Evolutionary conservation across 2,329 filamentous ascomycete genomes (phyloP).

Genomic region (Pyrenochaeta sp.): DNA sequence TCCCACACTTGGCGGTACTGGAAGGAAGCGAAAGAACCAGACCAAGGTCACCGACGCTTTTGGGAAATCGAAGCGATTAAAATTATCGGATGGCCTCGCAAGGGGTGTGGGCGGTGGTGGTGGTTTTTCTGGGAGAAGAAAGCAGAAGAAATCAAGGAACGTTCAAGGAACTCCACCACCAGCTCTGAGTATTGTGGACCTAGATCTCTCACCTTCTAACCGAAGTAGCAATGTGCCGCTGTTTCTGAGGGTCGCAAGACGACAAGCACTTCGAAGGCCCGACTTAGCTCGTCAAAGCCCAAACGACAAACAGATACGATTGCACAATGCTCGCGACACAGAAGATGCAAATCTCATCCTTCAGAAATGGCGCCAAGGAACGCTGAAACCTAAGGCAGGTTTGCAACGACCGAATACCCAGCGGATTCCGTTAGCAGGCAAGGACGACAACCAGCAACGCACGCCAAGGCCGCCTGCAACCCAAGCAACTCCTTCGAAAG

Average conservation of each 20-base stretch:
- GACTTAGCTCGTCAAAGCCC: conserved; percentile 63
- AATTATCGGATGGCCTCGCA: conserved; percentile 5
- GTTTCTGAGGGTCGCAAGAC: conserved; percentile 65
- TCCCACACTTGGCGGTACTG: conserved; percentile 30
- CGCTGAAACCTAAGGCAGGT: conserved; percentile 27
- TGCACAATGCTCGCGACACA: conserved; percentile 63
- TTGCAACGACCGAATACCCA: conserved; percentile 6
- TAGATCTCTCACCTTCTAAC: conserved; percentile 44
- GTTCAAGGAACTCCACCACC: conserved; percentile 26
- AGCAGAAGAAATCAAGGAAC: conserved; percentile 17
- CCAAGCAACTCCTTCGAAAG: conserved; percentile 2
- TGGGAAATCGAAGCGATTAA: conserved; percentile 26
- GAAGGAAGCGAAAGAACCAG: conserved; percentile 46
- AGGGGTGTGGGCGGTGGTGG: neutral
- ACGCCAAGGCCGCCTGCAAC: neutral
- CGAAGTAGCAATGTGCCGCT: conserved; percentile 53
- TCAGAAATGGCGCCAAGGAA: conserved; percentile 61
- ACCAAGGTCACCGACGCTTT: conserved; percentile 50
- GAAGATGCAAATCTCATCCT: conserved; percentile 62
- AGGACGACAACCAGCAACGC: conserved; percentile 29
- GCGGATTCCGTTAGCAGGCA: conserved; percentile 25
- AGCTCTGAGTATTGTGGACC: conserved; percentile 62
- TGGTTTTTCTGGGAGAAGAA: conserved; percentile 6
- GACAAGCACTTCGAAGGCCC: conserved; percentile 58
- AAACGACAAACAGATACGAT: conserved; percentile 59